Evolutionary conservation across 2,329 filamentous ascomycete genomes (phyloP), one percentile per base, ranked within the genome.

Genomic region (Clonostachys rosea): DNA sequence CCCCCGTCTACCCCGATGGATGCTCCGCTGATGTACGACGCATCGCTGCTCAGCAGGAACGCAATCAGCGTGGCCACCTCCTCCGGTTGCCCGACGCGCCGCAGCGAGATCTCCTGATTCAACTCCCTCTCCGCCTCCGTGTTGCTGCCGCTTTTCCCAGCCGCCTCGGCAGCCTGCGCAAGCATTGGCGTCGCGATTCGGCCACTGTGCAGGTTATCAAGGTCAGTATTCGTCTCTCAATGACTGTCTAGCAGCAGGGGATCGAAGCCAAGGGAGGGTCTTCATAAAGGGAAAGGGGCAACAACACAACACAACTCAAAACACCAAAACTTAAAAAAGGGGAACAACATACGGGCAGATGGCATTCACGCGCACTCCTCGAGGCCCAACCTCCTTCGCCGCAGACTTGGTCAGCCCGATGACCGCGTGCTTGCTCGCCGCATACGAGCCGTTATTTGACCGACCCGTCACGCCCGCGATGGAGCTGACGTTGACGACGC

Each of bases 401-500:
- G 55, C 62, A 7, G 52, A 56, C 11, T 54, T 53, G 8, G 59
- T 62, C 43, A 65, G 41, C 1, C 62, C 59, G n/a, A 61, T 37
- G 5, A 65, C 60, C 5, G 51, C 62, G 35, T 63, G 60, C 51
- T 64, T 65, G 44, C 56, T 61, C 0, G 61, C 56, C 3, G 55
- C 46, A 35, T 64, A 65, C 2, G 60, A 59, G 0, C 58, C 58
- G 34, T 60, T 59, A 40, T 56, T 59, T 2, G 57, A 56, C 12
- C 60, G 58, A 2, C 65, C 71, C 11, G 54, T 59, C 3, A 72
- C 40, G 0, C 73, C 73, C 6, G 68, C 66, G 20, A 73, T 65
- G 43, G 65, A 69, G 13, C 67, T 57, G 9, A 70, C 67, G 56
- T 72, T 76, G 45, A 78, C 73, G 35, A 78, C 70, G 53, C 71